phyloP scores from a whole-genome alignment of 2,329 filamentous ascomycete species.

The Paracoccidioides brasiliensis region DNA sequence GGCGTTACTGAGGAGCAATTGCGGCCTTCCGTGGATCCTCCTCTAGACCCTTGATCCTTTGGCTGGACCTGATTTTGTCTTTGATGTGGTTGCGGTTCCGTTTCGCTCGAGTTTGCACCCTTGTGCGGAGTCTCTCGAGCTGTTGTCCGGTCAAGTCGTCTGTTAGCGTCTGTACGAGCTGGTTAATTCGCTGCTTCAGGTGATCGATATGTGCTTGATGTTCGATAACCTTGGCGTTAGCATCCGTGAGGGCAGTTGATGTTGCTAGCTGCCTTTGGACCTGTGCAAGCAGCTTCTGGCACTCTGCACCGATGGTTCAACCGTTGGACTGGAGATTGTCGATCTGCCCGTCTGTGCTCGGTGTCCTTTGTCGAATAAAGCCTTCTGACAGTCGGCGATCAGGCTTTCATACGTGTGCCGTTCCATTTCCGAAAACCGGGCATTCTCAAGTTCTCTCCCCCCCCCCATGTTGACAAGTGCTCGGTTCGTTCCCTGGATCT shows the following conservation, averaged over 20 bases:
- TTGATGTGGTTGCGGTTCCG: slow-evolving; percentile 7
- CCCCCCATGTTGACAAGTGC: background rate
- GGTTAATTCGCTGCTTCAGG: slow-evolving; percentile 7
- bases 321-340: slow-evolving; percentile 2
- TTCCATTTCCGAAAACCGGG: background rate
- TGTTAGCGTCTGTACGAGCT: background rate
- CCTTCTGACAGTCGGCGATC: background rate
- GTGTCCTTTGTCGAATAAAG: background rate
- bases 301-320: slow-evolving; percentile 1
- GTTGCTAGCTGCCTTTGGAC: slow-evolving; percentile 2
- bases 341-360: background rate
- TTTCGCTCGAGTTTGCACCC: slow-evolving; percentile 3
- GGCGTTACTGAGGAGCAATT: slow-evolving; percentile 12
- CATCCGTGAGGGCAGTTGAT: slow-evolving; percentile 9
- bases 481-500: background rate
- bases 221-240: slow-evolving; percentile 8
- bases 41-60: slow-evolving; percentile 8
- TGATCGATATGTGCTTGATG: slow-evolving; percentile 7
- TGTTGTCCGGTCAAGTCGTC: slow-evolving; percentile 6
- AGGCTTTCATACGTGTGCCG: background rate
- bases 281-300: slow-evolving; percentile 3
- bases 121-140: slow-evolving; percentile 4
- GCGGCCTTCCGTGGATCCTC: slow-evolving; percentile 11
- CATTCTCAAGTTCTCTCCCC: background rate
- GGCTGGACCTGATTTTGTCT: slow-evolving; percentile 10